phyloP scores from a whole-genome alignment of 2,329 filamentous ascomycete genomes.

The Aspergillus vadensis region DNA sequence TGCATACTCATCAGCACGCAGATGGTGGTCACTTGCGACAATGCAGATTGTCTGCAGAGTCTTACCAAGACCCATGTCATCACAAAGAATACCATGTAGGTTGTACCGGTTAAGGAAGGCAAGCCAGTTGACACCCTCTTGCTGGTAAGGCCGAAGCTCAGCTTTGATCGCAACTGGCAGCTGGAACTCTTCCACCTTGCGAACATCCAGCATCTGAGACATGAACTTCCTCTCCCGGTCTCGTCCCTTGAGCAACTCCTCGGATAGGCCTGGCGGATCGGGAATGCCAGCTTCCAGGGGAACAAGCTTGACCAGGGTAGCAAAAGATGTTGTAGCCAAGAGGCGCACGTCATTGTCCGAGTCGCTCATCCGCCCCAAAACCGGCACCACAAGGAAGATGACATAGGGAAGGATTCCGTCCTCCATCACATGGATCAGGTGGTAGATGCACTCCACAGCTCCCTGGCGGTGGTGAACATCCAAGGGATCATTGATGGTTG shows the following conservation, averaged over 20 bases:
- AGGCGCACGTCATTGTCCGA: slow-evolving; percentile 94
- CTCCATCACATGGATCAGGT: slow-evolving; percentile 97
- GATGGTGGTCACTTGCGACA: slow-evolving; percentile 94
- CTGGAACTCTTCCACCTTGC: slow-evolving; percentile 91
- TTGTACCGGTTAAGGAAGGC: slow-evolving; percentile 98
- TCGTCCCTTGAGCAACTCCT: slow-evolving; percentile 82
- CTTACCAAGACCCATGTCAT: slow-evolving; percentile 98
- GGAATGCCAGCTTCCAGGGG: slow-evolving; percentile 96
- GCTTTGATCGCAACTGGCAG: slow-evolving; percentile 98
- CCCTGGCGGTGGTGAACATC: slow-evolving; percentile 90
- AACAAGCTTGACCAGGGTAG: slow-evolving; percentile 93
- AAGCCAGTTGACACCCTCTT: slow-evolving; percentile 98
- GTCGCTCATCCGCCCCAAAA: slow-evolving; percentile 96
- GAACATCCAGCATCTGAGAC: slow-evolving; percentile 89
- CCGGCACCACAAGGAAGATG: slow-evolving; percentile 97
- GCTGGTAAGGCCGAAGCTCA: slow-evolving; percentile 92
- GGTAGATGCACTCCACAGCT: slow-evolving; percentile 92
- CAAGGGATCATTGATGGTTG: slow-evolving; percentile 85
- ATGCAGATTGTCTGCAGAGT: slow-evolving; percentile 97
- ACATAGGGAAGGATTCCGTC: slow-evolving; percentile 95
- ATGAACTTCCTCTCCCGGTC: slow-evolving; percentile 97
- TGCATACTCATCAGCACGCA: slow-evolving; percentile 85
- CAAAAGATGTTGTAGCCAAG: slow-evolving; percentile 94
- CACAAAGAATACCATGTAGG: slow-evolving; percentile 94
- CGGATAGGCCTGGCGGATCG: slow-evolving; percentile 88